Evolutionary conservation across 768 basidiomycete genomes (phyloP), one percentile per base, ranked within the genome.

Genomic region (Fomitopsis serialis): DNA sequence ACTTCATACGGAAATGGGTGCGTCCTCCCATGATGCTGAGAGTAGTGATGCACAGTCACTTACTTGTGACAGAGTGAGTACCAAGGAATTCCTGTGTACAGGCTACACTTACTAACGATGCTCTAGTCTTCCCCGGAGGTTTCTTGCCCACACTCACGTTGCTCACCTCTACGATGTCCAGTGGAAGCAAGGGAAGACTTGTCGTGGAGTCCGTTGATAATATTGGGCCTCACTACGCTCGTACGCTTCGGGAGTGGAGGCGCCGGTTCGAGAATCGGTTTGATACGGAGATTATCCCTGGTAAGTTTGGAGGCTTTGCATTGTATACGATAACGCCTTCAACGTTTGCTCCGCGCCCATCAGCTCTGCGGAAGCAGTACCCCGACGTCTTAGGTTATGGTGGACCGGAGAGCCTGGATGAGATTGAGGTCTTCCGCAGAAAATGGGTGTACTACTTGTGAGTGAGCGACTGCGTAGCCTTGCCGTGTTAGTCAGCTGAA

Each of bases 1-100:
- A 89, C 68, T 89, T 91, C 59, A 89, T 91, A 54, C 73, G 78
- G 37, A 89, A 89, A 82, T 89, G 85, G 81, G 82, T 81, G 56
- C 52, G 79, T 72, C 29, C 42, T 12, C 27, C 15, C 35, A 19
- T 51, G 24, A 48, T 27, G 34, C 13, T 49, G 22, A 25, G 54
- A 4, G 4, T 50, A 13, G 32, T 34, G 27, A 46, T 11, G 12
- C 29, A 6, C 35, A 25, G 6, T 17, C 40, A 15, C 40, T 36
- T 42, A 42, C 40, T 17, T 42, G 17, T 17, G n/a, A 2, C 24
- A 57, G 56, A 57, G 56, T 57, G 36, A 47, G 56, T 51, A 11
- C 29, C 29, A 11, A 5, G 11, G 5, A 6, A 32, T 40, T 40
- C 4, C 15, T 7, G 19, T 19, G 8, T 17, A 17, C 8, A 40